These are phyloP conservation scores for Verticillium nonalfalfae DNA, from an alignment of 2,329 filamentous ascomycete genomes.

Conservation along the genomic window DNA sequence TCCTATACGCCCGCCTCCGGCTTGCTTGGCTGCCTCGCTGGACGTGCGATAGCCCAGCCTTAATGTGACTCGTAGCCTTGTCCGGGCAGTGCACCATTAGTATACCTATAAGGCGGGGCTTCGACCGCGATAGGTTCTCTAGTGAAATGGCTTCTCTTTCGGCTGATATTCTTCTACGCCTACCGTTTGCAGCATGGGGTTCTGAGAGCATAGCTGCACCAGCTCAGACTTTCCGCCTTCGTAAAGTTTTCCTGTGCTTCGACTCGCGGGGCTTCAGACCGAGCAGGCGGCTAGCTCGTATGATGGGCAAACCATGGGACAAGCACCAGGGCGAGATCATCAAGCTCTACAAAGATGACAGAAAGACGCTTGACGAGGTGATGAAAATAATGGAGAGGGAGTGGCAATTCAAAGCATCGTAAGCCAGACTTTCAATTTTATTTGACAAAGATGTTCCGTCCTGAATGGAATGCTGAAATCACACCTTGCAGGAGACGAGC, in stretches of 20 bases:
- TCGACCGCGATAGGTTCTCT: neutral
- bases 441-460: neutral
- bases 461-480: neutral
- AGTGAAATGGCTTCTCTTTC: neutral
- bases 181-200: too few relatives aligned
- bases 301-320: conserved; percentile 39
- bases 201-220: too few relatives aligned
- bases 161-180: too few relatives aligned
- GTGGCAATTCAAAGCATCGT: conserved; percentile 35
- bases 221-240: too few relatives aligned
- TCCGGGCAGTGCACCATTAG: too few relatives aligned
- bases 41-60: neutral
- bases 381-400: conserved; percentile 28
- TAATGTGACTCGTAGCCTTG: neutral
- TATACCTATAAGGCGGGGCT: neutral
- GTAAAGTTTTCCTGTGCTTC: too few relatives aligned
- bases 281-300: conserved; percentile 6
- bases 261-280: too few relatives aligned
- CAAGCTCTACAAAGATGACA: conserved; percentile 31
- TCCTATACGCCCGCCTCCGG: neutral
- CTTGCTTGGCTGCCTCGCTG: neutral
- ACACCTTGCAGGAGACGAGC: conserved; percentile 29
- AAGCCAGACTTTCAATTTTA: conserved; percentile 13
- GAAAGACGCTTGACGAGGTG: conserved; percentile 32
- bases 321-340: conserved; percentile 27